Percentiles rank a stretch among this genome's conserved stretches.
phyloP scores from a whole-genome alignment of 164 flowering plant species.

The Akebia trifoliata region DNA sequence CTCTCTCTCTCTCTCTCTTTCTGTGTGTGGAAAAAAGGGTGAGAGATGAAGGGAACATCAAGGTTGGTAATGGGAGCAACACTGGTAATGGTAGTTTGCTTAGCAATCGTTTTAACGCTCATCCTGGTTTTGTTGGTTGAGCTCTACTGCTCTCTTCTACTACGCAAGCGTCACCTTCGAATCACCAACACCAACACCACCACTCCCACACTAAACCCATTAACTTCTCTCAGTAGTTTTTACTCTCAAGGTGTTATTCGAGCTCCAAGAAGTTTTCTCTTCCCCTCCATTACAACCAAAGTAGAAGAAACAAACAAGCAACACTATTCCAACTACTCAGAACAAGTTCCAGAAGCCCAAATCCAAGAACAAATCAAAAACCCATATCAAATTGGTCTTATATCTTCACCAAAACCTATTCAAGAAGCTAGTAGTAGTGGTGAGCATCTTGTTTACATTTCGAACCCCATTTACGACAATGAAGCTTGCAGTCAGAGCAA shows the following conservation, averaged over 20 bases:
- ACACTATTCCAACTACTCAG: no score
- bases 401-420: constrained; percentile 19
- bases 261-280: constrained; percentile 62
- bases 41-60: constrained; percentile 54
- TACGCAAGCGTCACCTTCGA: constrained; percentile 36
- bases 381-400: constrained; percentile 22
- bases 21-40: constrained; percentile 16
- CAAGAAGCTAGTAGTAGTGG: no score
- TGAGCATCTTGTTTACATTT: constrained; percentile 61
- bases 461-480: constrained; percentile 74
- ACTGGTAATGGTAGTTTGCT: constrained; percentile 49
- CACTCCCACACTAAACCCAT: constrained; percentile 12
- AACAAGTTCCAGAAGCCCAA: constrained; percentile 19
- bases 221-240: constrained; percentile 33
- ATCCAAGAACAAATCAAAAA: constrained; percentile 17
- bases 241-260: constrained; percentile 63
- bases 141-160: constrained; percentile 80
- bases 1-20: background rate
- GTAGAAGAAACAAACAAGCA: constrained; percentile 21
- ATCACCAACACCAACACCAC: constrained; percentile 9
- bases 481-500: constrained; percentile 16
- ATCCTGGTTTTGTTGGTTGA: constrained; percentile 66
- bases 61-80: constrained; percentile 73
- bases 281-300: constrained; percentile 33
- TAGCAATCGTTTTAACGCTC: constrained; percentile 53